Conservation (phyloP, 257 asterid species). For the Solanum arcanum region DNA sequence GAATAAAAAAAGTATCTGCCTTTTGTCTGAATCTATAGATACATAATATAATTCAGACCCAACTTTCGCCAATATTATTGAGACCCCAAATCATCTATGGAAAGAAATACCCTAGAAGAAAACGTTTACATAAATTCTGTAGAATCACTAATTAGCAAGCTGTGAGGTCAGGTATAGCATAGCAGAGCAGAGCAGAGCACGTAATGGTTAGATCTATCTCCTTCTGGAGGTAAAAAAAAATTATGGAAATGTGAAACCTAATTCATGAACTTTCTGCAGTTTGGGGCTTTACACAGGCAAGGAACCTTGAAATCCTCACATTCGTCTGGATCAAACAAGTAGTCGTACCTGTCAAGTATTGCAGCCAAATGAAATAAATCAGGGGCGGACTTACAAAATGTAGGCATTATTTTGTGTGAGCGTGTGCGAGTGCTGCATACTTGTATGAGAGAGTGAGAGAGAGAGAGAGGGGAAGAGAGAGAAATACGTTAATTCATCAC, state of each 20-base stretch:
- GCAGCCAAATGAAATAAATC: neutral
- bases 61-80: slow-evolving; percentile 1
- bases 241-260: slow-evolving; percentile 19
- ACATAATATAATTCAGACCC: neutral
- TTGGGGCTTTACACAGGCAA: slow-evolving; percentile 77
- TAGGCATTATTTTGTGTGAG: neutral
- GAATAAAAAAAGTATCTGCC: neutral
- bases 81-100: slow-evolving; percentile 3
- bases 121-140: slow-evolving; percentile 8
- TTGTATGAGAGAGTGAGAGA: neutral
- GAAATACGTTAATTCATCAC: slow-evolving; percentile 85
- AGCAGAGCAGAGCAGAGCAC: neutral
- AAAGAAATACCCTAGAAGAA: neutral
- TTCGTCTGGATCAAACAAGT: slow-evolving; percentile 90
- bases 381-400: neutral
- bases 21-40: slow-evolving; percentile 3
- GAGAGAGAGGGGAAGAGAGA: neutral
- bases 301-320: slow-evolving; percentile 83
- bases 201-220: slow-evolving; percentile 22
- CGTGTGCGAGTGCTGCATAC: neutral
- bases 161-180: slow-evolving; percentile 21
- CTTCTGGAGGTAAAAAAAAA: slow-evolving; percentile 22
- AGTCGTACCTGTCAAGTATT: slow-evolving; percentile 68
- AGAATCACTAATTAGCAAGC: slow-evolving; percentile 15
- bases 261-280: slow-evolving; percentile 91